Percentiles rank a stretch among this genome's conserved stretches.
Conservation (phyloP, 2,329 filamentous ascomycete genomes). For the Zasmidium angulare region DNA sequence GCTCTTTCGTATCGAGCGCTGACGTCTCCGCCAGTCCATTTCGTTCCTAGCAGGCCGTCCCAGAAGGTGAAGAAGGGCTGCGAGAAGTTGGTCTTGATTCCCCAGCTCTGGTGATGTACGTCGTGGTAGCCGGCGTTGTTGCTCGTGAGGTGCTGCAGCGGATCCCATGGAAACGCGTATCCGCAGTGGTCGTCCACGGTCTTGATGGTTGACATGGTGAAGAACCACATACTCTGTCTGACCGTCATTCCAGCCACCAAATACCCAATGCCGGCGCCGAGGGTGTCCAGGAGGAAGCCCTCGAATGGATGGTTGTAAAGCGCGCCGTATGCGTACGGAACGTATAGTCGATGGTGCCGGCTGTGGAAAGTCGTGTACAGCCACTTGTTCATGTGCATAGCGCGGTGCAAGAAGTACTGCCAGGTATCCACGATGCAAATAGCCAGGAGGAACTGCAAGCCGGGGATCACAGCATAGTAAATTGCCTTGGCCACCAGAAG, state of each 20-base stretch:
- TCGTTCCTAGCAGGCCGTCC: slow-evolving; percentile 79
- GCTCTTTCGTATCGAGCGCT: slow-evolving; percentile 59
- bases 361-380: slow-evolving; percentile 93
- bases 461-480: slow-evolving; percentile 77
- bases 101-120: slow-evolving; percentile 98
- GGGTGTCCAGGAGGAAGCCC: slow-evolving; percentile 88
- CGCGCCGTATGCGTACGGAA: slow-evolving; percentile 94
- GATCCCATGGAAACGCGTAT: slow-evolving; percentile 93
- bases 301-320: slow-evolving; percentile 96
- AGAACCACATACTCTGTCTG: slow-evolving; percentile 86
- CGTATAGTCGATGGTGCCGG: slow-evolving; percentile 93
- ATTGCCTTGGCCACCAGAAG: slow-evolving; percentile 69
- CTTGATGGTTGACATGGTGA: slow-evolving; percentile 85
- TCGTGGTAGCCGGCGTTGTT: slow-evolving; percentile 98
- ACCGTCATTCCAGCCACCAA: slow-evolving; percentile 78
- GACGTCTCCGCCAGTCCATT: slow-evolving; percentile 71
- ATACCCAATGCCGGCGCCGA: slow-evolving; percentile 82
- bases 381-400: slow-evolving; percentile 98
- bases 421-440: slow-evolving; percentile 85
- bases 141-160: slow-evolving; percentile 83
- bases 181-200: slow-evolving; percentile 98
- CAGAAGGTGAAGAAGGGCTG: slow-evolving; percentile 96
- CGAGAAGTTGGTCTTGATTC: slow-evolving; percentile 84
- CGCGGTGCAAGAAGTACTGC: slow-evolving; percentile 96
- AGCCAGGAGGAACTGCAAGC: slow-evolving; percentile 72